Percentiles rank a stretch among this genome's conserved stretches.
These are phyloP conservation scores for Symbiotaphrina buchneri DNA, from an alignment of 495 filamentous ascomycete species.

Conservation along the genomic window DNA sequence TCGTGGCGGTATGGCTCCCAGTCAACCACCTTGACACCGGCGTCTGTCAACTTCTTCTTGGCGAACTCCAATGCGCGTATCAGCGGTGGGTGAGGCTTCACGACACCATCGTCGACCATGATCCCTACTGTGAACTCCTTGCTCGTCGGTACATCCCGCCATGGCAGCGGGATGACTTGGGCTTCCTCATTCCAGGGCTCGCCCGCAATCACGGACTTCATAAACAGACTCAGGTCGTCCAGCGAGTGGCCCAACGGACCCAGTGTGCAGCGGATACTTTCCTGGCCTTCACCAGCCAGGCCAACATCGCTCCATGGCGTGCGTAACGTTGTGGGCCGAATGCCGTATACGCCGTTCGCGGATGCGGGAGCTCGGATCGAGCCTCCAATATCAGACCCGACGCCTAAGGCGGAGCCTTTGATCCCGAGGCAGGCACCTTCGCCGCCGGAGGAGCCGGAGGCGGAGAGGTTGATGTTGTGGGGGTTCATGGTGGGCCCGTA, in stretches of 20 bases:
- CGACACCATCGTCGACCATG: constrained; percentile 29
- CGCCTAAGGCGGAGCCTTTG: not conserved
- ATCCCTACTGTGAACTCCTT: constrained; percentile 26
- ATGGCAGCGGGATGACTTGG: not conserved
- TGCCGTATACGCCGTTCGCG: not conserved
- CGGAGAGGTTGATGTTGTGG: not conserved
- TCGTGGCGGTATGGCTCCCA: not conserved
- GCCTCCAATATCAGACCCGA: not conserved
- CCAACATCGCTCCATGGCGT: too few relatives aligned
- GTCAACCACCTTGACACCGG: too few relatives aligned
- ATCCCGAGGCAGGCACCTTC: not conserved
- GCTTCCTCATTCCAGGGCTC: too few relatives aligned
- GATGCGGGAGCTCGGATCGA: not conserved
- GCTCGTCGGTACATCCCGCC: not conserved
- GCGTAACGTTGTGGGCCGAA: not conserved
- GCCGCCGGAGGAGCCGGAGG: not conserved
- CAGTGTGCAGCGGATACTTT: too few relatives aligned
- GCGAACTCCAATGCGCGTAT: constrained; percentile 22
- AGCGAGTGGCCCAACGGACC: too few relatives aligned
- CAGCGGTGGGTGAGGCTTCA: constrained; percentile 36
- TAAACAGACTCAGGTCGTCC: too few relatives aligned
- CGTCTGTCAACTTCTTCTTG: too few relatives aligned
- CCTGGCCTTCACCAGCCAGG: too few relatives aligned
- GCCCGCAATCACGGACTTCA: too few relatives aligned
- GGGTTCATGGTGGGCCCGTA: not conserved